Percentiles rank a stretch among this genome's conserved stretches.
Evolutionary conservation across 2,329 filamentous ascomycete genomes (phyloP).

Genomic region (Talaromyces sp.): DNA sequence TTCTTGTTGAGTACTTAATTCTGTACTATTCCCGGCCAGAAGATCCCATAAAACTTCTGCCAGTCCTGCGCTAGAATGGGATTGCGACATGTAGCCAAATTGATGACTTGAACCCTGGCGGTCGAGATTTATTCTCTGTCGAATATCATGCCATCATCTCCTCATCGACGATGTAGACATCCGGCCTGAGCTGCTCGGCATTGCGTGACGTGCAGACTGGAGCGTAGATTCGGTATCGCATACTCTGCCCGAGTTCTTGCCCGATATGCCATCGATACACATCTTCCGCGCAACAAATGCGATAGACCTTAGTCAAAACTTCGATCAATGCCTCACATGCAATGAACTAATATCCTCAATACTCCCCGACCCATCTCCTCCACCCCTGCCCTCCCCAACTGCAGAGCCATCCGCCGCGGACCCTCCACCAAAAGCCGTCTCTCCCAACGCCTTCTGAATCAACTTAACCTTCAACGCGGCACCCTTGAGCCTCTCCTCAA

Average conservation of each 20-base stretch:
- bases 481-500: conserved; percentile 82
- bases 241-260: neutral
- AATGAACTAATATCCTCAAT: conserved; percentile 49
- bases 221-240: neutral
- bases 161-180: too few species aligned
- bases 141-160: neutral
- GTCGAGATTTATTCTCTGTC: neutral
- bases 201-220: neutral
- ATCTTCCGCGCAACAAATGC: neutral
- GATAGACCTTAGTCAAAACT: neutral
- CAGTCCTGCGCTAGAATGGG: neutral
- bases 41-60: neutral
- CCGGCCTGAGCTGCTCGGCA: too few species aligned
- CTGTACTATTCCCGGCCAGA: neutral
- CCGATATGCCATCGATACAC: neutral
- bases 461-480: conserved; percentile 82
- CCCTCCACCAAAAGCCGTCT: conserved; percentile 33
- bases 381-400: conserved; percentile 26
- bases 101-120: neutral
- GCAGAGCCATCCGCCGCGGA: conserved; percentile 25
- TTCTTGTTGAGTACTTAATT: neutral
- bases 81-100: neutral
- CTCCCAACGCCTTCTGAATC: conserved; percentile 67
- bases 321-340: conserved; percentile 36
- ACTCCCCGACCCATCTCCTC: conserved; percentile 40